Evolutionary conservation across 2,329 filamentous ascomycete genomes (phyloP).

Genomic region (Aspergillus quadricinctus): DNA sequence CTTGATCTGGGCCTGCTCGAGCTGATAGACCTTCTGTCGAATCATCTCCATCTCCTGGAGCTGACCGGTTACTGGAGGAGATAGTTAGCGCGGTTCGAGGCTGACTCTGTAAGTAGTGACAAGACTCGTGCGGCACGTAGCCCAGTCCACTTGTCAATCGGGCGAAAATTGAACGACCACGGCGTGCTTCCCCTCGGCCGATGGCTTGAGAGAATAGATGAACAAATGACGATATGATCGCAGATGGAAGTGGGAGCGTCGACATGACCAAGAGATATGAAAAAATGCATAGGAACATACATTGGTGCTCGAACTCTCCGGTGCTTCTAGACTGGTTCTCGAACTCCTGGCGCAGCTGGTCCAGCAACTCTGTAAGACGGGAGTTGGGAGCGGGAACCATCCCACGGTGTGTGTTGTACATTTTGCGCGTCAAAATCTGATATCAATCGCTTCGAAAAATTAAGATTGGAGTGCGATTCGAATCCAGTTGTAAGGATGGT

Average conservation of each 20-base stretch:
- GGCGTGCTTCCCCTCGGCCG: neutral
- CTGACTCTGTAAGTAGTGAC: neutral
- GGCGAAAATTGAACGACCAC: neutral
- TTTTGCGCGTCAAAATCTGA: slow-evolving; percentile 36
- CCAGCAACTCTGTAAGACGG: slow-evolving; percentile 85
- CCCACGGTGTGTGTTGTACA: slow-evolving; percentile 85
- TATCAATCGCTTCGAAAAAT: neutral
- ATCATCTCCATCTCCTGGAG: slow-evolving; percentile 95
- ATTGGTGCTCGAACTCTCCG: slow-evolving; percentile 87
- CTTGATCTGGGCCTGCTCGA: slow-evolving; percentile 83
- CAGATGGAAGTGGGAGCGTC: neutral
- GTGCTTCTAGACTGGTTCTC: slow-evolving; percentile 76
- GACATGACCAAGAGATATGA: neutral
- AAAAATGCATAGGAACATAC: slow-evolving; percentile 57
- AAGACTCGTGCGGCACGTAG: neutral
- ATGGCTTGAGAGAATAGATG: neutral
- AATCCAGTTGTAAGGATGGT: neutral
- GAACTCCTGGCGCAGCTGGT: slow-evolving; percentile 86
- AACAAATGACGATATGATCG: neutral
- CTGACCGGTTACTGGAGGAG: slow-evolving; percentile 70
- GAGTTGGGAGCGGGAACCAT: slow-evolving; percentile 67
- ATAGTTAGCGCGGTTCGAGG: slow-evolving; percentile 5
- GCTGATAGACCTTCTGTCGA: slow-evolving; percentile 83
- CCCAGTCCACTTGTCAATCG: neutral
- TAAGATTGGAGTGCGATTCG: neutral